phyloP scores from a whole-genome alignment of 352 stramenopile genomes.

The Elongisporangium anandrum region DNA sequence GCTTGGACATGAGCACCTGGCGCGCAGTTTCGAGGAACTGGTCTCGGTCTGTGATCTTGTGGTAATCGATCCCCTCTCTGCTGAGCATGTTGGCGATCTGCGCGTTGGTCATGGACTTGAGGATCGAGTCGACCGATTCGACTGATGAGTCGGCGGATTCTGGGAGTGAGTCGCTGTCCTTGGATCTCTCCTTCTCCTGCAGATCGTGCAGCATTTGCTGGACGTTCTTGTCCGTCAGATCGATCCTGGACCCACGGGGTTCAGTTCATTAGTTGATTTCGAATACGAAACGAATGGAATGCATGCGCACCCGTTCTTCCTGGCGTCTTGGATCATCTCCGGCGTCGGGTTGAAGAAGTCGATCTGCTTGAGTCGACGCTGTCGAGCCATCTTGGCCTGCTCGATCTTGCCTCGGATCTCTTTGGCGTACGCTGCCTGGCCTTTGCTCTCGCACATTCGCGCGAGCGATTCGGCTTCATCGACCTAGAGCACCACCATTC shows the following conservation, averaged over 20 bases:
- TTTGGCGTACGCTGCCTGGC: slow-evolving; percentile 43
- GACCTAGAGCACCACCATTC: slow-evolving; percentile 20
- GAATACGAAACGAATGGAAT: slow-evolving; percentile 1
- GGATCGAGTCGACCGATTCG: slow-evolving; percentile 60
- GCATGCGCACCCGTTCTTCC: slow-evolving; percentile 57
- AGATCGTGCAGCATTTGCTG: slow-evolving; percentile 82
- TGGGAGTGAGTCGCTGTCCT: slow-evolving; percentile 15
- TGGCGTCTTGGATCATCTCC: slow-evolving; percentile 76
- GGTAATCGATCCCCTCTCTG: slow-evolving; percentile 68
- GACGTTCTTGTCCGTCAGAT: slow-evolving; percentile 63
- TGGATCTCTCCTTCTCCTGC: slow-evolving; percentile 58
- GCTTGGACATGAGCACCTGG: slow-evolving; percentile 57
- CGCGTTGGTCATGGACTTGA: slow-evolving; percentile 71
- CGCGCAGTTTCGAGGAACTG: slow-evolving; percentile 71
- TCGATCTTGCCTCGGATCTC: slow-evolving; percentile 66
- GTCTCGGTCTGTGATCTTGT: slow-evolving; percentile 69
- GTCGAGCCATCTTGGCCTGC: slow-evolving; percentile 38
- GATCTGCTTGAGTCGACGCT: slow-evolving; percentile 47
- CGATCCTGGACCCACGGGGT: slow-evolving; percentile 37
- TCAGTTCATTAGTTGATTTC: neutral
- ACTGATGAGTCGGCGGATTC: slow-evolving; percentile 12
- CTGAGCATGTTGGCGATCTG: slow-evolving; percentile 63
- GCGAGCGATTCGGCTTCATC: slow-evolving; percentile 62
- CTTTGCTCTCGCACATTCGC: slow-evolving; percentile 65
- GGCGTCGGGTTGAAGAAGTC: slow-evolving; percentile 75